Evolutionary conservation across 2,329 filamentous ascomycete species (phyloP), one percentile per base, ranked within the genome.

Genomic region (Clonostachys sp.): DNA sequence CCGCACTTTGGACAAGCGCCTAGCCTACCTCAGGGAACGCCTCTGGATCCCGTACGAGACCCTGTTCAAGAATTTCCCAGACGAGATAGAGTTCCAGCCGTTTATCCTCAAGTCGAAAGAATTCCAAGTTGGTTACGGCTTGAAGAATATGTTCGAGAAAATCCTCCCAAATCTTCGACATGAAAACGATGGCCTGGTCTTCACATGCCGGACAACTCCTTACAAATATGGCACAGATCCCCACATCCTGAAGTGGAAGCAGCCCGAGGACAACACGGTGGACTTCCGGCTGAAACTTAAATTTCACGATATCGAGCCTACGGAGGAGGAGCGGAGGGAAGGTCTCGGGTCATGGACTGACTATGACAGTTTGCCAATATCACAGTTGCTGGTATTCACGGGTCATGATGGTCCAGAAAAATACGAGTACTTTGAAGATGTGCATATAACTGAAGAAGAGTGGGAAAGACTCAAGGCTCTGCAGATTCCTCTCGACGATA

Each of bases 211-310:
- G 53, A 86, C 83, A 57, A 90, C 89, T 16, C 79, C 86, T 10
- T 99, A 99, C 72, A 85, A 86, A 57, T 86, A 87, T 55, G 94
- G 94, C 55, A 99, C 94, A 12, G 94, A 99, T 66, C 81, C 82
- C 44, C 86, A 96, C 64, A 99, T 96, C 53, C 74, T 99, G 38
- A 99, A 99, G 67, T 99, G 94, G 94, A 99, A 99, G 69, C 91
- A 92, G 1, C 89, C 90, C 5, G 78, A 89, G 54, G 94, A 99
- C 65, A 99, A 99, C 71, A 95, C 91, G 0, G 83, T 99, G 56
- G 94, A 99, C 64, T 96, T 96, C 65, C 81, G 87, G 40, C 77
- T 97, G 57, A 81, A 80, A 45, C 77, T 99, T 41, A 75, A 79
- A 12, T 97, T 96, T 59, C 87, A 87, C 0, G 61, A 74, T 1